Evolutionary conservation across 2,329 filamentous ascomycete genomes (phyloP), one percentile per base, ranked within the genome.

Genomic region (Penicillium sp.): DNA sequence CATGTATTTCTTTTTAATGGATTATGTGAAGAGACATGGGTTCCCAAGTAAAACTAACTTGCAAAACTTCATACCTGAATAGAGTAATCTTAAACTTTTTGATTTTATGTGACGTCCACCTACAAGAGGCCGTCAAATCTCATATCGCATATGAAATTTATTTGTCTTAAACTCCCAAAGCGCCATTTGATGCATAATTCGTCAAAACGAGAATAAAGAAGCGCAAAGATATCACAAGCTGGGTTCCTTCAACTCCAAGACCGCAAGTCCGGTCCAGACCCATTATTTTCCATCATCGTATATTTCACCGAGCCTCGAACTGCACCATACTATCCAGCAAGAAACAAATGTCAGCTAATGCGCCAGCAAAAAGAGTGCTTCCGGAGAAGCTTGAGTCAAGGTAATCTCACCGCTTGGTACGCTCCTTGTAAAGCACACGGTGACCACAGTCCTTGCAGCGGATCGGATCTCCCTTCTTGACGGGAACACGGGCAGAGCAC

Each of bases 401-500:
- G 51, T 47, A 45, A 58, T 79, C 89, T 77, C 75, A 97, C 95
- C 95, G 87, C 83, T 96, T 97, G 45, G 95, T 99, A 72, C 95
- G 81, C 85, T 97, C 91, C 85, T 99, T 99, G 79, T 98, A 98
- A 65, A 99, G 79, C 60, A 99, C 92, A 64, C 95, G 88, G 71
- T 96, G 95, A 8, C 95, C 95, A 76, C 95, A 99, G 78, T 93
- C 90, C 76, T 90, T 90, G 82, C 92, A 96, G 27, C 91, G 84
- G 65, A 96, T 93, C 33, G 89, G 87, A 69, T 95, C 91, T 61
- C 87, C 88, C 65, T 88, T 85, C 76, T 89, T 89, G 66, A 96
- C 80, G 19, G 84, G 82, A 45, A 93, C 90, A 67, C 90, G 88
- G 61, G 85, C 82, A 58, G 90, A 90, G 81, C 91, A 96, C 78